Conservation (phyloP, 2,329 filamentous ascomycete species). For the Aspergillus brunneoviolaceus region DNA sequence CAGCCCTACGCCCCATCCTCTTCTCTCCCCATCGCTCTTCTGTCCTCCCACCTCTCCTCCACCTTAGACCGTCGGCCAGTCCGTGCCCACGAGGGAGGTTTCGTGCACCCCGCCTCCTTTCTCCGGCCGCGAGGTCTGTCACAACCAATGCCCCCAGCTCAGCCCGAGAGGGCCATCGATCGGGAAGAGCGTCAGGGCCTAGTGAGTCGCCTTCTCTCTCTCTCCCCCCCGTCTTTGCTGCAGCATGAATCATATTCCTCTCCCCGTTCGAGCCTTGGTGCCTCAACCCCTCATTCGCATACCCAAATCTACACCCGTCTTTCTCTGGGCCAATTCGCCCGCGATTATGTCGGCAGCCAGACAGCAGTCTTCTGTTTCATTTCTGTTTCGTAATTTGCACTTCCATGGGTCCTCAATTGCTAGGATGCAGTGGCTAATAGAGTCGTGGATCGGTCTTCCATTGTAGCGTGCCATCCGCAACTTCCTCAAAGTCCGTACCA, state of each 20-base stretch:
- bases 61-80: constrained; percentile 12
- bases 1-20: not conserved
- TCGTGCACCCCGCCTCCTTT: constrained; percentile 51
- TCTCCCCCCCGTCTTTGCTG: constrained; percentile 6
- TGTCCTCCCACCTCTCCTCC: constrained; percentile 11
- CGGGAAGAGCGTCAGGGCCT: constrained; percentile 51
- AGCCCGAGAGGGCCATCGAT: constrained; percentile 48
- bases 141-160: constrained; percentile 42
- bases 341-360: not conserved
- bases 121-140: constrained; percentile 43
- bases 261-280: constrained; percentile 5
- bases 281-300: constrained; percentile 4
- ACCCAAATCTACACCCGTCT: constrained; percentile 3
- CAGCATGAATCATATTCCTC: not conserved
- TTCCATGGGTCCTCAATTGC: constrained; percentile 15
- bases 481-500: constrained; percentile 93
- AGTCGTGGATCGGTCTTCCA: constrained; percentile 15
- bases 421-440: constrained; percentile 28
- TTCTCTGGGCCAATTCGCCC: not conserved
- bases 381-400: constrained; percentile 6
- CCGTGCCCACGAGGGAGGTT: constrained; percentile 45
- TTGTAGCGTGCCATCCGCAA: constrained; percentile 82
- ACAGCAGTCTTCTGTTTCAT: not conserved
- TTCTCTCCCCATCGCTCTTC: not conserved
- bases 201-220: constrained; percentile 36